phyloP scores from a whole-genome alignment of 257 asterid genomes.

The Solanum verrucosum region DNA sequence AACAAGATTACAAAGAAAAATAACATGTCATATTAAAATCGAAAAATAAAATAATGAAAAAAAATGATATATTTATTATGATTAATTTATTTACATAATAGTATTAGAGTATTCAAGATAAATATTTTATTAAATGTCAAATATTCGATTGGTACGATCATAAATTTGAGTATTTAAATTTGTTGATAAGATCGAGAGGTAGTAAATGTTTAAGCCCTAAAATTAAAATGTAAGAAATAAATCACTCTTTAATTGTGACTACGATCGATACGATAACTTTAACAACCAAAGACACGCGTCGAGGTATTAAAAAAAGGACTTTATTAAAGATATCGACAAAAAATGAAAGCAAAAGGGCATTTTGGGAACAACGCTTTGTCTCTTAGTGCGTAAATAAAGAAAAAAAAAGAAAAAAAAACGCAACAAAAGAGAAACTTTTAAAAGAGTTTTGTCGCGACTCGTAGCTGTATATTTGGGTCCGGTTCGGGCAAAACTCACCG shows the following conservation, averaged over 20 bases:
- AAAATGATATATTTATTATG: no score
- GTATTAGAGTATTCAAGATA: no score
- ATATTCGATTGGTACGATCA: background rate
- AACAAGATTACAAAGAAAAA: no score
- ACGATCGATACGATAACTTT: background rate
- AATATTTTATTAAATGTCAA: no score
- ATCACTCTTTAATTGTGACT: background rate
- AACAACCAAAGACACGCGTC: background rate
- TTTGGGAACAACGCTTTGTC: slow-evolving; percentile 13
- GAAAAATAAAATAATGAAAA: no score
- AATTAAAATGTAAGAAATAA: background rate
- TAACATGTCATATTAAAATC: fast-evolving
- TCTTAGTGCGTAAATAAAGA: background rate
- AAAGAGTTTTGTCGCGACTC: background rate
- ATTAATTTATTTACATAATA: no score
- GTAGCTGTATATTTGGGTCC: background rate
- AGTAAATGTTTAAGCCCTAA: background rate
- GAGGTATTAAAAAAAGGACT: background rate
- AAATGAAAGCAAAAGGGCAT: slow-evolving; percentile 10
- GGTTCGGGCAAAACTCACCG: background rate
- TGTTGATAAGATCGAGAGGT: background rate
- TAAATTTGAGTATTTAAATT: background rate
- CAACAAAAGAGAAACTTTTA: background rate
- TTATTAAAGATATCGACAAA: background rate
- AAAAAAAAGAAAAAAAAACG: background rate